phyloP scores from a whole-genome alignment of 805 yeast genomes.

The Kodamaea kaohsiungensis region DNA sequence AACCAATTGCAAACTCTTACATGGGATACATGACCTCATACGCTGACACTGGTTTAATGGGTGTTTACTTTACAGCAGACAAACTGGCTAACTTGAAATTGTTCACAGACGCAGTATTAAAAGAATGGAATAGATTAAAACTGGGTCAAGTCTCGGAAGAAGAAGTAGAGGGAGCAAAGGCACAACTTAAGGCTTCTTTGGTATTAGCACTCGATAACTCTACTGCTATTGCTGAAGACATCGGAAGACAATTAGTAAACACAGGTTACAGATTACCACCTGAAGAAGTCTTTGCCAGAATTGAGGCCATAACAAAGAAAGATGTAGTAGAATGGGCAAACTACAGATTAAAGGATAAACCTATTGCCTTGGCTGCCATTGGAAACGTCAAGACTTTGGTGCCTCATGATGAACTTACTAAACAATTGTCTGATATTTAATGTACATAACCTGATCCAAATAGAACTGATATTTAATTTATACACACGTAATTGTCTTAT shows the following conservation, averaged over 20 bases:
- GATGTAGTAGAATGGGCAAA: conserved; percentile 91
- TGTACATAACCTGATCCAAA: background rate
- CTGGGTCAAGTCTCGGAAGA: conserved; percentile 73
- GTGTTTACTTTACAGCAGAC: conserved; percentile 87
- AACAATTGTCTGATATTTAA: conserved; percentile 1
- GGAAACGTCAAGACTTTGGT: conserved; percentile 81
- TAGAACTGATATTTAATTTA: background rate
- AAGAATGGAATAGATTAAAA: conserved; percentile 88
- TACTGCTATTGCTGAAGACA: conserved; percentile 95
- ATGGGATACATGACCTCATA: conserved; percentile 97
- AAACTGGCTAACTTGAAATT: conserved; percentile 63
- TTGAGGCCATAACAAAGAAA: conserved; percentile 71
- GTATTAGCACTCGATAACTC: conserved; percentile 90
- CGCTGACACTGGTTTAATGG: conserved; percentile 98
- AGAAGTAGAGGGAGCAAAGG: conserved; percentile 92
- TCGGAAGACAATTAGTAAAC: conserved; percentile 95
- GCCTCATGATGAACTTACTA: conserved; percentile 56
- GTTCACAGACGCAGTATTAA: conserved; percentile 71
- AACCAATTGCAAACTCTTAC: conserved; percentile 86
- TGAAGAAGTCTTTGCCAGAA: conserved; percentile 70
- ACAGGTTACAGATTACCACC: conserved; percentile 81
- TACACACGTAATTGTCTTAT: background rate
- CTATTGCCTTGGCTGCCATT: conserved; percentile 86
- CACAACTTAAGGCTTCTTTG: conserved; percentile 91
- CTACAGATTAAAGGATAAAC: conserved; percentile 72